Base-by-base conservation (phyloP, 2,329 filamentous ascomycete genomes). In the Trichoderma sp. region DNA sequence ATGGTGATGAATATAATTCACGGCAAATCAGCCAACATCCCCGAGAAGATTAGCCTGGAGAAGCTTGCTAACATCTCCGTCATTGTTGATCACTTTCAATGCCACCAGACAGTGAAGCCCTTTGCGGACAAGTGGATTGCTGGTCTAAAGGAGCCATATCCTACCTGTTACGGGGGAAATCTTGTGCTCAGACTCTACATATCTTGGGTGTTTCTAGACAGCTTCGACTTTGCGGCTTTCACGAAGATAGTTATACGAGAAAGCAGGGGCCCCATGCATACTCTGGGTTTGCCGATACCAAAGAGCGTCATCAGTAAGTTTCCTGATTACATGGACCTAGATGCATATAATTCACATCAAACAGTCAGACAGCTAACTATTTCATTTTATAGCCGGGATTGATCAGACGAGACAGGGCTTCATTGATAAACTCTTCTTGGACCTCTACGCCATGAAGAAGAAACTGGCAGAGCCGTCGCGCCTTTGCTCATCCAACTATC, bases 1-100 rank as follows among this genome's bases (percentile, higher is more conserved):
- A 80, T 82, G 30, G 66, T 86, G 2, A 76, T 86, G 64, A 81
- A 84, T 69, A 81, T 84, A 15, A 76, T 87, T 12, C 85, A 87
- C 75, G 78, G 81, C 62, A 79, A 79, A 4, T 80, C 78, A 12
- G 72, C 77, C 15, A 78, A 80, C 50, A 78, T 86, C 9, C 82
- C 84, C 1, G 75, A 75, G 30, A 57, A 71, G 0, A 73, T 85
- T 1, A 77, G 75, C 36, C 74, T 85, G 4, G 80, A 84, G 11
- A 76, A 78, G 8, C 78, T 87, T 12, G 80, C 80, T 17, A 82
- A 84, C 62, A 77, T 87, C 3, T 82, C 83, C 9, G 77, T 82
- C 4, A 75, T 86, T 12, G 80, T 84, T 6, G 82, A 85, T 71
- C 81, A 80, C 32, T 84, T 84, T 73, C 76, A 80, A 66, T 83